Base-by-base conservation (phyloP, 768 basidiomycete species). In the Jaapia argillacea region DNA sequence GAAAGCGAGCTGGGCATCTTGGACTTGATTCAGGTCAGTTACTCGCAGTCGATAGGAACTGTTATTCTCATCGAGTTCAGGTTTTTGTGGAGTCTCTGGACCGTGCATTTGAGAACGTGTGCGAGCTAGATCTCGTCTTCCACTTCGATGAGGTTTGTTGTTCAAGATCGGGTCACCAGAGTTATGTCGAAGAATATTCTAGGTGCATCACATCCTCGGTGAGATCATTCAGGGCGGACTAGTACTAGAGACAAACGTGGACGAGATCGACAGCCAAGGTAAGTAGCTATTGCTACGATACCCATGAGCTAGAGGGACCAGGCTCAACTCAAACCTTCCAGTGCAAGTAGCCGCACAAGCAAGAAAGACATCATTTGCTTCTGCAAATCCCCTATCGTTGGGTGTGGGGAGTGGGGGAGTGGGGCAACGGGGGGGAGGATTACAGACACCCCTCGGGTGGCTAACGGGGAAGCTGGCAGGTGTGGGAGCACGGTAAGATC, bases 51-150 rank as follows among this genome's bases (percentile, higher is more conserved):
- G n/a, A 22, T n/a, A 16, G 4, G 5, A n/a, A 28, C 22, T 13
- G 27, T 37, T n/a, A 27, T 14, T 28, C 41, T 42, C 22, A 42
- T 27, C 4, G 14, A 42, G 41, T 44, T 51, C 37, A 93, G 93
- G 96, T 99, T 14, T 91, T 99, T 55, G 96, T 99, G 45, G 96
- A 99, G 67, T 84, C 89, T 3, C 72, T 99, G 26, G 96, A 99
- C 62, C 72, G 91, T 27, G 81, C 90, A 13, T 99, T 98, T 58
- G 91, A 96, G 68, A 98, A 97, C 55, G 96, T 99, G 0, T 98
- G 96, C 63, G 96, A 99, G 61, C 70, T 99, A 36, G 96, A 99
- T 61, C 73, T 99, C 10, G 93, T 99, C 41, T 99, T 98, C 61
- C 93, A 97, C 60, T 99, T 97, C 55, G 96, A 98, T 60, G 92